These are phyloP conservation scores for Selenicereus undatus DNA, from an alignment of 148 eudicot genomes.

Conservation along the genomic window DNA sequence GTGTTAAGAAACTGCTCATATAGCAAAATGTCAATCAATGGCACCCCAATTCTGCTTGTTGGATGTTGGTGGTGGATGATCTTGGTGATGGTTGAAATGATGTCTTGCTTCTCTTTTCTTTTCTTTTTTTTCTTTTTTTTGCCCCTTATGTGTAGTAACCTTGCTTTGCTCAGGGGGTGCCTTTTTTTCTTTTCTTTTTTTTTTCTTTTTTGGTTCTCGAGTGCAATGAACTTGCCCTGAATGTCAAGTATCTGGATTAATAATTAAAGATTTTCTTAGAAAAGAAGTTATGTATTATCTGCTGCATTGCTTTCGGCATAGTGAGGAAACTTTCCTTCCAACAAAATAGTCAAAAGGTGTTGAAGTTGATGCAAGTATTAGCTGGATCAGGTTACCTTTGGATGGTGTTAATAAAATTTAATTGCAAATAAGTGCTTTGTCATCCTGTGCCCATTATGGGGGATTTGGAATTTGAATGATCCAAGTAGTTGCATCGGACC, in stretches of 20 bases:
- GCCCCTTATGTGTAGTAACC: conserved; percentile 9
- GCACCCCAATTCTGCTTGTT: conserved; percentile 15
- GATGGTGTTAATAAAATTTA: neutral
- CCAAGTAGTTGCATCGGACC: neutral
- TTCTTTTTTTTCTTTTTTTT: neutral
- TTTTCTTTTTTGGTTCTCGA: neutral
- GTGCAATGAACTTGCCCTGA: conserved; percentile 18
- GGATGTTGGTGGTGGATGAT: conserved; percentile 18
- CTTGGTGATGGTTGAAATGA: conserved; percentile 18
- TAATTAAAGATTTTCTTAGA: neutral
- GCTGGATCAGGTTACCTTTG: conserved; percentile 23
- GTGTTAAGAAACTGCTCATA: conserved; percentile 6
- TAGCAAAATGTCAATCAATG: conserved; percentile 21
- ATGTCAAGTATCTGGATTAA: conserved; percentile 19
- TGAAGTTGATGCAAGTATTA: conserved; percentile 16
- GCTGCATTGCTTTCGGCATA: conserved; percentile 18
- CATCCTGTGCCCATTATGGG: conserved; percentile 21
- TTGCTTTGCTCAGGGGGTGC: conserved; percentile 7
- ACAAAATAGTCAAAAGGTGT: neutral
- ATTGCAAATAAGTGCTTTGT: neutral
- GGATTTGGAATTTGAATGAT: conserved; percentile 6
- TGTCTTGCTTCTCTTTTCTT: conserved; percentile 1
- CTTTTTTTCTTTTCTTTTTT: neutral
- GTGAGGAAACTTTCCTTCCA: neutral
- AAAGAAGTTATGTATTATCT: conserved; percentile 4